phyloP scores from a whole-genome alignment of 768 basidiomycete species.

The Agaricus sinodeliciosus region DNA sequence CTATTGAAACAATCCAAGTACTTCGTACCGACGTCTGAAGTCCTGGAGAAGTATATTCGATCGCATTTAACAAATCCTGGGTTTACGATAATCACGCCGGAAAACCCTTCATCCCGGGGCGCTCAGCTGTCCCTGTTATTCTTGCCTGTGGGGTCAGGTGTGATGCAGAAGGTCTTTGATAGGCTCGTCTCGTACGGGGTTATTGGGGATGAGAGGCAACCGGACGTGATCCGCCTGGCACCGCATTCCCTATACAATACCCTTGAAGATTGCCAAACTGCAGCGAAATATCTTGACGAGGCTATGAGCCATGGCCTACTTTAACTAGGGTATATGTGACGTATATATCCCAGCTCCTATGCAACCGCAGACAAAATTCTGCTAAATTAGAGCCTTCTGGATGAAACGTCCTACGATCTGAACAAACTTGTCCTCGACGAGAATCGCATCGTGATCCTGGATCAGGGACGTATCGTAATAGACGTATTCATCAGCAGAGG shows the following conservation, averaged over 20 bases:
- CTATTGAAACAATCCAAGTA: slow-evolving; percentile 56
- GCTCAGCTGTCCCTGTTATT: slow-evolving; percentile 86
- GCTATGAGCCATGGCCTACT: slow-evolving; percentile 26
- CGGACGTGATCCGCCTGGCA: slow-evolving; percentile 87
- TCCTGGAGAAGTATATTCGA: slow-evolving; percentile 12
- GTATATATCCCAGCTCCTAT: no score
- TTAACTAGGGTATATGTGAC: no score
- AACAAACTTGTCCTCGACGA: slow-evolving; percentile 36
- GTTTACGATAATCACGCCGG: slow-evolving; percentile 94
- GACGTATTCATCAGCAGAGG: slow-evolving; percentile 17
- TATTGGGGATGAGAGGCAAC: slow-evolving; percentile 86
- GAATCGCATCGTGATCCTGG: slow-evolving; percentile 50
- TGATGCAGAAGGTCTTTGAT: slow-evolving; percentile 69
- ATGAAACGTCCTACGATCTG: slow-evolving; percentile 40
- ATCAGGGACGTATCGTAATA: slow-evolving; percentile 33
- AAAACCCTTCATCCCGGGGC: slow-evolving; percentile 58
- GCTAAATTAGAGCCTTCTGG: background rate
- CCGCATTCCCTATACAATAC: slow-evolving; percentile 87
- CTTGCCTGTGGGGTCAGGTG: slow-evolving; percentile 48
- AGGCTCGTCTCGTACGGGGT: slow-evolving; percentile 65
- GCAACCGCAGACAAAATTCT: no score
- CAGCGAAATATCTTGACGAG: slow-evolving; percentile 58
- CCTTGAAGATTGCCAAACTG: slow-evolving; percentile 67
- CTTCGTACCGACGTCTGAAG: slow-evolving; percentile 44
- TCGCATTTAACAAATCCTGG: slow-evolving; percentile 24